phyloP scores from a whole-genome alignment of 768 basidiomycete species.

The Dacryopinax spathularia region DNA sequence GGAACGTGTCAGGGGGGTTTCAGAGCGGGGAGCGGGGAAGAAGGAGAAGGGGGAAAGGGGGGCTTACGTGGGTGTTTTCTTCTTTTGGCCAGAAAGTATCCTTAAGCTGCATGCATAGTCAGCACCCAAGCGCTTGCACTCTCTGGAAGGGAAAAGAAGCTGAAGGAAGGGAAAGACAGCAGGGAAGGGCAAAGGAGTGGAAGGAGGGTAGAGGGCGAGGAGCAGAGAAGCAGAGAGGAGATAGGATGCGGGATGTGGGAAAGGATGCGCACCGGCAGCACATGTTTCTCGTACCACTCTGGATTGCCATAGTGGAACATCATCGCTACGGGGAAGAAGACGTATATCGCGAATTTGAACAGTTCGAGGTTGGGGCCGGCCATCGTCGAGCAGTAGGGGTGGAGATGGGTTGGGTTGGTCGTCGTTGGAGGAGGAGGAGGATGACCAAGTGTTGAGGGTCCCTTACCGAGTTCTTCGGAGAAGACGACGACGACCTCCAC shows the following conservation, averaged over 20 bases:
- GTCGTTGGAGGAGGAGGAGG: not conserved
- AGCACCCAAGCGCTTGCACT: too few relatives aligned
- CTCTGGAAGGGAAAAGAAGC: too few relatives aligned
- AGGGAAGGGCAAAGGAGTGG: too few relatives aligned
- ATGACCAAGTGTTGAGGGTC: too few relatives aligned
- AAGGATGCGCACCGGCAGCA: constrained; percentile 47
- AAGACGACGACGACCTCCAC: too few relatives aligned
- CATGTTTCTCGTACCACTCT: constrained; percentile 66
- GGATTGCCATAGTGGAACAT: constrained; percentile 80
- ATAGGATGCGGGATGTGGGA: too few relatives aligned
- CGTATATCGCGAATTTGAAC: constrained; percentile 78
- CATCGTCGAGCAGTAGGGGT: constrained; percentile 27
- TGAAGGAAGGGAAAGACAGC: too few relatives aligned
- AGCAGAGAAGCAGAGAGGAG: too few relatives aligned
- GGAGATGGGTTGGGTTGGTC: not conserved
- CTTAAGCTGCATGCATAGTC: not conserved
- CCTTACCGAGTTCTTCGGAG: too few relatives aligned
- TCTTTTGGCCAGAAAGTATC: not conserved
- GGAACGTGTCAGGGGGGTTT: not conserved
- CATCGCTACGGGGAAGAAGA: constrained; percentile 68
- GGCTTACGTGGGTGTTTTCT: not conserved
- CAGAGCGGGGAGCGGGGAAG: too few relatives aligned
- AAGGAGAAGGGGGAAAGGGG: not conserved
- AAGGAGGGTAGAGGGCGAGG: too few relatives aligned
- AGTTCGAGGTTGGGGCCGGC: constrained; percentile 72